phyloP scores from a whole-genome alignment of 2,329 filamentous ascomycete genomes.

The Curvularia spicifera region DNA sequence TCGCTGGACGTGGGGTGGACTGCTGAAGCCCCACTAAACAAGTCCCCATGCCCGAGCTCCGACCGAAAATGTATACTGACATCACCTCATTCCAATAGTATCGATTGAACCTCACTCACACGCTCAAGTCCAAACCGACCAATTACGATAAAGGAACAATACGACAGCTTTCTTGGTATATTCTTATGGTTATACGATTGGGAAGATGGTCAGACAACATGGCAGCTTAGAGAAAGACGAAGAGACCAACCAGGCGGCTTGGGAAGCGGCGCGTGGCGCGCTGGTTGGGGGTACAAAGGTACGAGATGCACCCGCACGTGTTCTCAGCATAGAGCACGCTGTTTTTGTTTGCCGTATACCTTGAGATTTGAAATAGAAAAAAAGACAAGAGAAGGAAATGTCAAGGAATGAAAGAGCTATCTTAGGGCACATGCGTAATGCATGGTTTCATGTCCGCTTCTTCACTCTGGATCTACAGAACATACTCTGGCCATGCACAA shows the following conservation, averaged over 20 bases:
- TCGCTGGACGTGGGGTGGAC: neutral
- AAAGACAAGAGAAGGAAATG: neutral
- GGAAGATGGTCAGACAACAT: constrained; percentile 55
- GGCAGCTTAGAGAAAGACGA: constrained; percentile 65
- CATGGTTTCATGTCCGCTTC: neutral
- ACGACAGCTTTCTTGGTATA: neutral
- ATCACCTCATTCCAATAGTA: constrained; percentile 20
- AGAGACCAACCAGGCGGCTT: constrained; percentile 72
- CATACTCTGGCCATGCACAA: neutral
- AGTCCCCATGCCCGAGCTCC: constrained; percentile 17
- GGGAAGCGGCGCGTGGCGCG: constrained; percentile 73
- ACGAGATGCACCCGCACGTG: constrained; percentile 23
- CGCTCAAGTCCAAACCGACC: neutral
- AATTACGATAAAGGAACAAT: neutral
- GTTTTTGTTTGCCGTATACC: neutral
- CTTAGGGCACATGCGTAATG: neutral
- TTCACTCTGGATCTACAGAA: neutral
- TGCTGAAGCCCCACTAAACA: constrained; percentile 1
- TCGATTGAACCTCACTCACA: neutral
- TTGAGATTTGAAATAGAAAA: neutral
- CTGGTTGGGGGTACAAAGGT: constrained; percentile 70
- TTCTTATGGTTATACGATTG: neutral
- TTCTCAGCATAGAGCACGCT: neutral
- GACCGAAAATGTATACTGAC: constrained; percentile 26
- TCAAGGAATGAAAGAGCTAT: neutral